A percentile compares a stretch with the other conserved stretches of the same genome.
These are phyloP conservation scores for Oldenlandia corymbosa DNA, from an alignment of 257 asterid species.

Conservation along the genomic window DNA sequence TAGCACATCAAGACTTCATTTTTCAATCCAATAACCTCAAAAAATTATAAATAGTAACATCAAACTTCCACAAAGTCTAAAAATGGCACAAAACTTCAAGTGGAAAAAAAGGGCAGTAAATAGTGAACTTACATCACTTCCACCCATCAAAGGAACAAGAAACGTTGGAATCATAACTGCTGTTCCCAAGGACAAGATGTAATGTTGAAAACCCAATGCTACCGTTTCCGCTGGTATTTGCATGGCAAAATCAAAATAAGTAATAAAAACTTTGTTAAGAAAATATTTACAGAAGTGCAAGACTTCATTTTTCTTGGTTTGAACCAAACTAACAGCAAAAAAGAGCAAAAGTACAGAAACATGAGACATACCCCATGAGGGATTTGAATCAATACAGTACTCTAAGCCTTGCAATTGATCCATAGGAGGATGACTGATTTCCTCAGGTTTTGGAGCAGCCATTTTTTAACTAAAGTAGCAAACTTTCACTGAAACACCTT, in stretches of 20 bases:
- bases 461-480: slow-evolving; percentile 20
- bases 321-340: not conserved
- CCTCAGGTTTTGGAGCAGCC: slow-evolving; percentile 90
- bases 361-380: slow-evolving; percentile 74
- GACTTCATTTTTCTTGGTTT: not conserved
- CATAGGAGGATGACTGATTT: slow-evolving; percentile 89
- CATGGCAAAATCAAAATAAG: slow-evolving; percentile 15
- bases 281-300: not conserved
- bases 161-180: slow-evolving; percentile 95
- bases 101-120: not conserved
- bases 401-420: slow-evolving; percentile 97
- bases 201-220: slow-evolving; percentile 91
- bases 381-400: slow-evolving; percentile 96
- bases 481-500: slow-evolving; percentile 12
- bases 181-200: slow-evolving; percentile 80
- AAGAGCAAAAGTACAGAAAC: not conserved
- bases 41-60: too few relatives aligned
- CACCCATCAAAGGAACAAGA: slow-evolving; percentile 98
- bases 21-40: not conserved
- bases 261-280: not conserved
- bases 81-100: too few relatives aligned
- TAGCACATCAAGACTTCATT: not conserved
- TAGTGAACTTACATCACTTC: slow-evolving; percentile 54
- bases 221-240: slow-evolving; percentile 70
- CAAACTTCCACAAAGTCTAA: not conserved